A percentile compares a stretch with the other conserved stretches of the same genome.
These are phyloP conservation scores for Magnaporthiopsis poae DNA, from an alignment of 2,329 filamentous ascomycete genomes.

Conservation along the genomic window DNA sequence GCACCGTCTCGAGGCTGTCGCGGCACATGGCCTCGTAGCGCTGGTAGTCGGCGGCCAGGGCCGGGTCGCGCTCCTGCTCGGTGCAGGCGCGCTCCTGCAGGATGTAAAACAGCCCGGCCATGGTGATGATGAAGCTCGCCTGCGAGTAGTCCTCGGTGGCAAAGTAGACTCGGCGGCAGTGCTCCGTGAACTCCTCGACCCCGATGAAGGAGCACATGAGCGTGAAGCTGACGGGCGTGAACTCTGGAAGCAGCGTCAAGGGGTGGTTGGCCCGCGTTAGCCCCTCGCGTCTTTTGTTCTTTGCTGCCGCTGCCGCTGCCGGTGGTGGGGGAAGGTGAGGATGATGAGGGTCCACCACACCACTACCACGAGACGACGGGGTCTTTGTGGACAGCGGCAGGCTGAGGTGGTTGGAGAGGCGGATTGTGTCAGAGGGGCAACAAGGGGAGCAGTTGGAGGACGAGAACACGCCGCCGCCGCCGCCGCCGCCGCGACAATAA, in stretches of 20 bases:
- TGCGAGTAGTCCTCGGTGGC: conserved; percentile 12
- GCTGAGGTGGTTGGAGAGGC: conserved; percentile 1
- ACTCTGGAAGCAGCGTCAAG: conserved; percentile 21
- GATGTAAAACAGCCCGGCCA: conserved; percentile 38
- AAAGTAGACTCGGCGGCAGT: conserved; percentile 32
- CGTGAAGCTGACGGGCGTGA: conserved; percentile 38
- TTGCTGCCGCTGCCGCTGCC: too few species aligned
- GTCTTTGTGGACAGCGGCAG: neutral
- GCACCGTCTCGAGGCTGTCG: conserved; percentile 11
- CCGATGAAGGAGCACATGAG: conserved; percentile 40
- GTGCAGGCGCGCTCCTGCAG: conserved; percentile 35
- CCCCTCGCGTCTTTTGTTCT: neutral
- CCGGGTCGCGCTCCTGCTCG: conserved; percentile 21
- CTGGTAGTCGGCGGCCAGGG: conserved; percentile 23
- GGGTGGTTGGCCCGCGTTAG: neutral
- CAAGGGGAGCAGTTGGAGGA: neutral
- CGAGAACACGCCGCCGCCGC: neutral
- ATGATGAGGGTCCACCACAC: conserved; percentile 6
- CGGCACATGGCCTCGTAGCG: conserved; percentile 23
- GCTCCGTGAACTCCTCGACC: conserved; percentile 38
- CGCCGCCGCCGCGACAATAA: too few species aligned
- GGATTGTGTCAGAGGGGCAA: neutral
- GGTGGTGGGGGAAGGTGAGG: neutral
- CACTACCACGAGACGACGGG: too few species aligned
- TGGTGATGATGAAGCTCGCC: conserved; percentile 41